Conservation (phyloP, 2,329 filamentous ascomycete genomes). For the Stagonosporopsis chrysanthemi region DNA sequence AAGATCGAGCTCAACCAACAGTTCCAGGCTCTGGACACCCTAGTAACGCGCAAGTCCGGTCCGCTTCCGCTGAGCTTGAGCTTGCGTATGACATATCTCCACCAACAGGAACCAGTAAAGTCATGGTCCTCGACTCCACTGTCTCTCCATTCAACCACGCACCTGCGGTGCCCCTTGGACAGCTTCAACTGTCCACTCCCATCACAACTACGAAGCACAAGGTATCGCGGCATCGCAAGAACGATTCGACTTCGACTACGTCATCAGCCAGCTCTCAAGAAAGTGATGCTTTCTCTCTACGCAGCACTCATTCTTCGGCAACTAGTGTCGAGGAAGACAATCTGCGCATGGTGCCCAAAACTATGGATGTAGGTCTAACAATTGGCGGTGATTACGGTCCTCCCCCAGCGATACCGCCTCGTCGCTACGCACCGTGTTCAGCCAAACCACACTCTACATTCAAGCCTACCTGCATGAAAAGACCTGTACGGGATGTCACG, state of each 20-base stretch:
- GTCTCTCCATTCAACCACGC: conserved; percentile 41
- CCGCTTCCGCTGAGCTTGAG: conserved; percentile 31
- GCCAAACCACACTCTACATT: conserved; percentile 34
- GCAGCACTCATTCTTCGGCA: conserved; percentile 51
- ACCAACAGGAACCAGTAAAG: conserved; percentile 36
- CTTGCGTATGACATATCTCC: conserved; percentile 42
- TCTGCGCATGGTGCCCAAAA: conserved; percentile 15
- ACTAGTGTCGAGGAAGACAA: conserved; percentile 49
- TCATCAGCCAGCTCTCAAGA: conserved; percentile 49
- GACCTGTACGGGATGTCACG: conserved; percentile 22
- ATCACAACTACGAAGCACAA: conserved; percentile 1
- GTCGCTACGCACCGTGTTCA: conserved; percentile 37
- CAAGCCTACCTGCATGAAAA: conserved; percentile 36
- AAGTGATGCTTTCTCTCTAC: conserved; percentile 49
- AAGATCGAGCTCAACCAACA: conserved; percentile 41
- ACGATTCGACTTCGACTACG: conserved; percentile 28
- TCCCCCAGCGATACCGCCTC: conserved; percentile 29
- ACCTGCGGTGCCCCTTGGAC: conserved; percentile 25
- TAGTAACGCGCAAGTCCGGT: conserved; percentile 29
- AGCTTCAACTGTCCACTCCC: conserved; percentile 19
- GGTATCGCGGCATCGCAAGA: conserved; percentile 21
- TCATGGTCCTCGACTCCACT: conserved; percentile 36
- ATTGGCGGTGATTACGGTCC: conserved; percentile 7
- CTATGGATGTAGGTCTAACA: conserved; percentile 8
- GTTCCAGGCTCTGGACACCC: conserved; percentile 37